phyloP scores from a whole-genome alignment of 345 rosid genomes.

The Erucastrum elatum region DNA sequence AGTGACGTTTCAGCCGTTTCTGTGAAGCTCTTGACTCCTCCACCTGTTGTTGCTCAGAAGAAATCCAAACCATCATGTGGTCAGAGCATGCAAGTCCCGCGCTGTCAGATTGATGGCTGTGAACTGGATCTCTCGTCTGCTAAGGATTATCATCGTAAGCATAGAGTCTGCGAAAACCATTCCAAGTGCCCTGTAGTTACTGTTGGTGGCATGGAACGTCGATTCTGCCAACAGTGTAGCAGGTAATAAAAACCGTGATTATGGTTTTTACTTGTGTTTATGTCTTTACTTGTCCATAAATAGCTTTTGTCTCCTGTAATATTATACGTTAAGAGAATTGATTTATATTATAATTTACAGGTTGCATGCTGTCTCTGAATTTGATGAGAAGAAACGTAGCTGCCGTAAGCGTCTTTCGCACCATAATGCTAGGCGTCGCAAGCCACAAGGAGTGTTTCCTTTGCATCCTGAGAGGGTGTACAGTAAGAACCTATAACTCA shows the following conservation, averaged over 20 bases:
- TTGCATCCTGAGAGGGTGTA: constrained; percentile 48
- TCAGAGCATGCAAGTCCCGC: constrained; percentile 52
- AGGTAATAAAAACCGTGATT: constrained; percentile 47
- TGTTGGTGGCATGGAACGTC: constrained; percentile 70
- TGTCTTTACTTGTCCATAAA: not conserved
- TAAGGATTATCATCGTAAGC: constrained; percentile 77
- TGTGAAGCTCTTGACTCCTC: constrained; percentile 35
- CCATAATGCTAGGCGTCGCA: constrained; percentile 98
- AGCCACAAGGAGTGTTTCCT: constrained; percentile 65
- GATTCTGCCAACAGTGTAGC: constrained; percentile 95
- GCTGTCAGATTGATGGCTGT: constrained; percentile 86
- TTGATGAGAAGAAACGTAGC: constrained; percentile 93
- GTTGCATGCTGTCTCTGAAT: constrained; percentile 83
- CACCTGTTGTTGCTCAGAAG: constrained; percentile 58
- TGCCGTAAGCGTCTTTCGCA: constrained; percentile 91
- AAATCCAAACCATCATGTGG: constrained; percentile 54
- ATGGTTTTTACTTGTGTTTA: constrained; percentile 1
- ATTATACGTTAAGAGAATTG: not conserved
- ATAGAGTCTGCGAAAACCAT: constrained; percentile 79
- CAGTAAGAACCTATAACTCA: constrained; percentile 23
- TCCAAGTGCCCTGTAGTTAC: constrained; percentile 67
- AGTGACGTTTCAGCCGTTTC: constrained; percentile 48
- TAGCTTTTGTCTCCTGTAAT: not conserved
- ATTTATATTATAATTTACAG: constrained; percentile 40
- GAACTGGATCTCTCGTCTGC: constrained; percentile 55